Evolutionary conservation across 1,139 yeast species (phyloP), one percentile per base, ranked within the genome.

Genomic region (Saccharomyces hybrid): DNA sequence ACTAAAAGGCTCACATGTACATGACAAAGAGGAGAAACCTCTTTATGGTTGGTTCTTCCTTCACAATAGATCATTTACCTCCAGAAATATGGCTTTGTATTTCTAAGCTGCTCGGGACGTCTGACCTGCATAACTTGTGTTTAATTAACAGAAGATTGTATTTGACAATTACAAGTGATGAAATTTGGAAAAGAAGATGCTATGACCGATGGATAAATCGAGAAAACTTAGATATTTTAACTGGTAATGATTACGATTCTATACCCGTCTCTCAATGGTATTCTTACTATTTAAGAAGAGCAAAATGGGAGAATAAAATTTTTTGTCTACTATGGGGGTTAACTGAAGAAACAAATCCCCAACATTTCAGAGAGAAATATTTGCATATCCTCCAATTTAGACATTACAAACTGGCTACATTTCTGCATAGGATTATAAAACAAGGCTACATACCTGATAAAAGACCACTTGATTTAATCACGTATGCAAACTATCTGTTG

Each of bases 401-500:
- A 14, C 34, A 47, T 11, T 14, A 28, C 25, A 23, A 27, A 14
- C n/a, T 46, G 29, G 48, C 31, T n/a, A 26, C 59, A 13, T 28
- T 51, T 16, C 49, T 57, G 2, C 53, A 52, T 26, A 29, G 55
- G 25, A 50, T 50, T 9, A 49, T 52, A 8, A 48, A 32, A 26
- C 42, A 31, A 5, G 55, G 53, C 11, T 57, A 29, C 19, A n/a
- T 32, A 13, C 25, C 31, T 13, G 46, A 47, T 14, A 42, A 47
- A 6, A 42, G 29, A 16, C 27, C 53, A 3, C 48, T 57, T 25
- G 58, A 57, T 34, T 13, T 48, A 29, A 42, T 56, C 6, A 52
- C 57, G 11, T 26, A 55, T n/a, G 54, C 58, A 34, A 58, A 51
- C 25, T 55, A 54, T 27, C 32, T 60, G 44, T 53, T 62, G 31